Evolutionary conservation across 2,329 filamentous ascomycete genomes (phyloP).

Genomic region (Colletotrichum caudatum): DNA sequence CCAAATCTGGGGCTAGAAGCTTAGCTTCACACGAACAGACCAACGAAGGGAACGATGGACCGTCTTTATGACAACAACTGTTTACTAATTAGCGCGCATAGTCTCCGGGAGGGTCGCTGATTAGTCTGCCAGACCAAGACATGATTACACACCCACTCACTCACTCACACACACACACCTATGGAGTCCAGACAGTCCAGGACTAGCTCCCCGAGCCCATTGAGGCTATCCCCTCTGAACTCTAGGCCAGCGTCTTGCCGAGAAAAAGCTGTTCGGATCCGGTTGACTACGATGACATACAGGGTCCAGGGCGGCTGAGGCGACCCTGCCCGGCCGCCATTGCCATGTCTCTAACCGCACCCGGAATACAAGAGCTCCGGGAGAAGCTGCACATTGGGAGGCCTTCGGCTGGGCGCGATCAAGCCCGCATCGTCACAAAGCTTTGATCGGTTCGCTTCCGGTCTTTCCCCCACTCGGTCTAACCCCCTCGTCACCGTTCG

Average conservation of each 20-base stretch:
- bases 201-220: background rate
- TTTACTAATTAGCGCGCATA: background rate
- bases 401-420: background rate
- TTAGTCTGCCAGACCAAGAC: conserved; percentile 22
- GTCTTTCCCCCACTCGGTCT: background rate
- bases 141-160: background rate
- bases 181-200: conserved; percentile 12
- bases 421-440: conserved; percentile 14
- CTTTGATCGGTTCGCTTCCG: conserved; percentile 20
- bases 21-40: background rate
- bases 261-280: conserved; percentile 25
- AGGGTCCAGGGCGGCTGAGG: conserved; percentile 22
- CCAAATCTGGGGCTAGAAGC: background rate
- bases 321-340: conserved; percentile 11
- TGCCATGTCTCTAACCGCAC: conserved; percentile 19
- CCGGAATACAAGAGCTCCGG: background rate
- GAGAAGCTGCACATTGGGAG: too few species aligned
- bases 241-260: background rate
- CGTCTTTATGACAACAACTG: conserved; percentile 1
- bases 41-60: conserved; percentile 25
- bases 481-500: background rate
- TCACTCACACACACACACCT: background rate
- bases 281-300: background rate
- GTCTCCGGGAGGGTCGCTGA: conserved; percentile 6
- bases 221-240: conserved; percentile 22